Evolutionary conservation across 129 eudicot species (phyloP).

Genomic region (Centrapalus pauciflorus): DNA sequence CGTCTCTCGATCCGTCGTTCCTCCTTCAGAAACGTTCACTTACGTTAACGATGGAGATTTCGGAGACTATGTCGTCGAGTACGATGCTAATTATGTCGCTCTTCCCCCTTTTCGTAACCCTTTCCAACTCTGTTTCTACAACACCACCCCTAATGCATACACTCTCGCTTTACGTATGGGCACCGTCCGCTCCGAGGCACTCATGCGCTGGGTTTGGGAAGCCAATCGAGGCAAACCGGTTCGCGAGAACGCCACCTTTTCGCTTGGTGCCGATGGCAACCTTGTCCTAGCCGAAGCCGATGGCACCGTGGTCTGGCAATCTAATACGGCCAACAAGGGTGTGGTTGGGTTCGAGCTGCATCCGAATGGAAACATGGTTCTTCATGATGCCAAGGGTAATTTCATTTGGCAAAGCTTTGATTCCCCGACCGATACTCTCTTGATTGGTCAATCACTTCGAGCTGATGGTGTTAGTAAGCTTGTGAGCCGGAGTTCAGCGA

Average conservation of each 20-base stretch:
- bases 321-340: conserved; percentile 32
- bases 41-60: conserved; percentile 24
- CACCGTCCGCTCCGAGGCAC: conserved; percentile 19
- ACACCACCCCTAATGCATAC: conserved; percentile 37
- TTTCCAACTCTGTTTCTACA: conserved; percentile 33
- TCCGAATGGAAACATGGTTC: conserved; percentile 34
- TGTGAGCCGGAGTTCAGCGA: conserved; percentile 18
- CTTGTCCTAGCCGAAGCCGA: conserved; percentile 32
- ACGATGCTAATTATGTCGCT: conserved; percentile 21
- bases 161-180: conserved; percentile 38
- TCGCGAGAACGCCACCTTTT: conserved; percentile 31
- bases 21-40: conserved; percentile 20
- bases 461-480: conserved; percentile 20
- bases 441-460: conserved; percentile 30
- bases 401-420: conserved; percentile 42
- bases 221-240: conserved; percentile 41
- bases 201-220: conserved; percentile 45
- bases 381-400: conserved; percentile 23
- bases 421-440: conserved; percentile 37
- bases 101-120: conserved; percentile 1
- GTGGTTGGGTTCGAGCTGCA: conserved; percentile 27
- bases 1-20: neutral
- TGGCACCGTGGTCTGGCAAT: too few species aligned
- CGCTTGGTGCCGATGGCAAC: conserved; percentile 28
- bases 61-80: conserved; percentile 20